Conservation (phyloP, 176 grass and related monocot species). For the Alloteropsis semialata region DNA sequence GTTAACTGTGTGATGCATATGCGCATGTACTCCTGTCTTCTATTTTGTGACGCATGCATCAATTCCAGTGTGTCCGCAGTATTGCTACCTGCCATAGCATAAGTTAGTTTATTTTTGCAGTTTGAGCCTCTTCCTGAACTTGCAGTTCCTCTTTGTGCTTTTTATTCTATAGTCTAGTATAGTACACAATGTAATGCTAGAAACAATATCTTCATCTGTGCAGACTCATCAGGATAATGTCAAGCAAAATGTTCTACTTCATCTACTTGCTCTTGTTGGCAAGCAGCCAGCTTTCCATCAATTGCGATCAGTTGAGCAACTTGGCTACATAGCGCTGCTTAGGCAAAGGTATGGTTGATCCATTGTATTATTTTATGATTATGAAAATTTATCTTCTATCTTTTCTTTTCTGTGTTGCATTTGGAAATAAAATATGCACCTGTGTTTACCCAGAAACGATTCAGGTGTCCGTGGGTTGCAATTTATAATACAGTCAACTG, state of each 20-base stretch:
- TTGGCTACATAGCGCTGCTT: conserved; percentile 88
- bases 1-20: not conserved
- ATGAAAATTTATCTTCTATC: not conserved
- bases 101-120: not conserved
- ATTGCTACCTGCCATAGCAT: not conserved
- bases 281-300: conserved; percentile 98
- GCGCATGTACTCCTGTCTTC: not conserved
- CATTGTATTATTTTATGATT: conserved; percentile 17
- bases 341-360: conserved; percentile 50
- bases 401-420: not conserved
- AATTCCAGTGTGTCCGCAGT: not conserved
- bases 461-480: conserved; percentile 71
- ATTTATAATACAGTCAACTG: conserved; percentile 94
- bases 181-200: conserved; percentile 16
- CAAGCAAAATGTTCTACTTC: conserved; percentile 85
- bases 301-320: conserved; percentile 91
- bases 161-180: not conserved
- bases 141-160: not conserved
- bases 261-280: conserved; percentile 75
- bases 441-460: conserved; percentile 59
- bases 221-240: conserved; percentile 97
- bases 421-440: not conserved
- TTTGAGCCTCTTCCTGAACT: not conserved
- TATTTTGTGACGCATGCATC: not conserved
- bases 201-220: not conserved